Conservation (phyloP, 331 rosid species). For the Quercus tomentella region DNA sequence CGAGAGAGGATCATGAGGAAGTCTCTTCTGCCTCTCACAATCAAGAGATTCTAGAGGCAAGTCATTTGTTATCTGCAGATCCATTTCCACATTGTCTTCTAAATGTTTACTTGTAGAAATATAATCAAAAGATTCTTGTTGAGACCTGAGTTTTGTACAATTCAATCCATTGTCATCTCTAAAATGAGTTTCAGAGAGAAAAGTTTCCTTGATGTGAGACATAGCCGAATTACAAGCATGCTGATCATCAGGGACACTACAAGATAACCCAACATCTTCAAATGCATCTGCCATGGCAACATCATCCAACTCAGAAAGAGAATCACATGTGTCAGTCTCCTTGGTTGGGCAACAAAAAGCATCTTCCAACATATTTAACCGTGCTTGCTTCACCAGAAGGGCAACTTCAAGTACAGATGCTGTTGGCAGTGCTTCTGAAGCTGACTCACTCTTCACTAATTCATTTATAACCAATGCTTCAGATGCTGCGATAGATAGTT, state of each 20-base stretch:
- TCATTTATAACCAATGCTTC: slow-evolving; percentile 88
- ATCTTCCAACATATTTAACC: slow-evolving; percentile 49
- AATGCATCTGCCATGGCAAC: slow-evolving; percentile 58
- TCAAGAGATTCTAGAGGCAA: slow-evolving; percentile 22
- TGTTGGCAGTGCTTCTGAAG: slow-evolving; percentile 33
- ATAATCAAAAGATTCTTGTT: slow-evolving; percentile 25
- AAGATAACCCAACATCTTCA: slow-evolving; percentile 70
- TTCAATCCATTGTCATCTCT: slow-evolving; percentile 21
- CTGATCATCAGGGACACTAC: slow-evolving; percentile 23
- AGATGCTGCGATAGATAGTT: slow-evolving; percentile 80
- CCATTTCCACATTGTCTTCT: slow-evolving; percentile 24
- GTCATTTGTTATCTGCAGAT: slow-evolving; percentile 22
- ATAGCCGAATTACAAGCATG: slow-evolving; percentile 19
- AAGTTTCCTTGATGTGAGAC: slow-evolving; percentile 40
- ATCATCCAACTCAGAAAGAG: slow-evolving; percentile 85
- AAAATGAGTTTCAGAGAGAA: slow-evolving; percentile 24
- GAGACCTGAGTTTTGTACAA: slow-evolving; percentile 23
- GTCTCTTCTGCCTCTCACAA: slow-evolving; percentile 35
- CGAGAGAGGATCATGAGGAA: slow-evolving; percentile 5
- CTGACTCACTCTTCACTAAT: slow-evolving; percentile 35
- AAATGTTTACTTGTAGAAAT: slow-evolving; percentile 23
- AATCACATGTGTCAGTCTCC: slow-evolving; percentile 44
- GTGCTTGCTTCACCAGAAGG: slow-evolving; percentile 68
- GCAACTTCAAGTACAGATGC: slow-evolving; percentile 70
- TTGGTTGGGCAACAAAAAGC: slow-evolving; percentile 23